Evolutionary conservation across 495 filamentous ascomycete species (phyloP).

Genomic region (Tetracladium marchalianum): DNA sequence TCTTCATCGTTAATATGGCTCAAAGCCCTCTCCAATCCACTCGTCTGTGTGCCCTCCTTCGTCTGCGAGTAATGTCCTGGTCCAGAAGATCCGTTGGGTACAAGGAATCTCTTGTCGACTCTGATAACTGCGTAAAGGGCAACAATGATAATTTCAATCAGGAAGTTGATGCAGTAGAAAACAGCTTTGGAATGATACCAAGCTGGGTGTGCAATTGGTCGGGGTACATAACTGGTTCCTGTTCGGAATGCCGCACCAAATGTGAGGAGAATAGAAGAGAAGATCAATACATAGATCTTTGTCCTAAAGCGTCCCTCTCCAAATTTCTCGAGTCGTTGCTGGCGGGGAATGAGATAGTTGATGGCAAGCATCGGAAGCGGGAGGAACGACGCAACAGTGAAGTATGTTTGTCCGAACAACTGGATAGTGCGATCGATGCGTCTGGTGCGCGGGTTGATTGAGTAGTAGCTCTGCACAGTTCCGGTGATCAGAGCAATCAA

Average conservation of each 20-base stretch:
- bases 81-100: slow-evolving; percentile 39
- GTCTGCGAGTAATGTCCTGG: slow-evolving; percentile 15
- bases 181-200: slow-evolving; percentile 59
- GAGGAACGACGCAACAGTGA: slow-evolving; percentile 62
- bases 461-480: slow-evolving; percentile 57
- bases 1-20: too few relatives aligned
- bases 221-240: slow-evolving; percentile 43
- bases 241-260: slow-evolving; percentile 64
- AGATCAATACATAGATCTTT: slow-evolving; percentile 55
- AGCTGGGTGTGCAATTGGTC: slow-evolving; percentile 44
- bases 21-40: too few relatives aligned
- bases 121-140: slow-evolving; percentile 50
- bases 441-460: slow-evolving; percentile 38
- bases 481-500: slow-evolving; percentile 61
- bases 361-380: slow-evolving; percentile 54
- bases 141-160: slow-evolving; percentile 60
- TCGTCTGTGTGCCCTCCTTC: neutral
- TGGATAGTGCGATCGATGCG: slow-evolving; percentile 51
- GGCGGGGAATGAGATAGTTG: slow-evolving; percentile 41
- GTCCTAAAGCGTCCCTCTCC: slow-evolving; percentile 54
- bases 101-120: slow-evolving; percentile 63
- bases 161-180: slow-evolving; percentile 77
- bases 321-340: slow-evolving; percentile 51
- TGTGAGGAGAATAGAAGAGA: slow-evolving; percentile 44
- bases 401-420: slow-evolving; percentile 55